These are phyloP conservation scores for Trichoderma koningii DNA, from an alignment of 2,329 filamentous ascomycete genomes.

Conservation along the genomic window DNA sequence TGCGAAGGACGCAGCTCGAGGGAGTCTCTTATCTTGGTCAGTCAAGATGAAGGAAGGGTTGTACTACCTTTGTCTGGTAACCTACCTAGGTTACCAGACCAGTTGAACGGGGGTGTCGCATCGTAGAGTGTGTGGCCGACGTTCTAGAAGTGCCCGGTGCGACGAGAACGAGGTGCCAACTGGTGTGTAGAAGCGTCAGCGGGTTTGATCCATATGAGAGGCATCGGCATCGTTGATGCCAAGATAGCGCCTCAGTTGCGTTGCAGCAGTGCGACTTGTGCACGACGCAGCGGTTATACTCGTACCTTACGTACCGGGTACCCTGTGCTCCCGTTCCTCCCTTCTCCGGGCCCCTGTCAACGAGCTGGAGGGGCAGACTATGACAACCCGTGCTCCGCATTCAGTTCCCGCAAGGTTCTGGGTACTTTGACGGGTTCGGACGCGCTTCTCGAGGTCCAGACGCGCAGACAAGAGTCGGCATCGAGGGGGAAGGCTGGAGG, in stretches of 20 bases:
- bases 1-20: not conserved
- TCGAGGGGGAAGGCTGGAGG: too few species aligned
- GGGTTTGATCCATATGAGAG: constrained; percentile 5
- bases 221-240: not conserved
- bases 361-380: constrained; percentile 16
- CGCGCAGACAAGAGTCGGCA: too few species aligned
- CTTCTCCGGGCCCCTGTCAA: not conserved
- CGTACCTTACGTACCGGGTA: too few species aligned
- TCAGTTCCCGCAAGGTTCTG: too few species aligned
- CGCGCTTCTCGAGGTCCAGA: too few species aligned
- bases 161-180: too few species aligned
- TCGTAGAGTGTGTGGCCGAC: not conserved
- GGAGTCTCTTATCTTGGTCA: not conserved
- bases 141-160: constrained; percentile 15
- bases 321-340: not conserved
- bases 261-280: not conserved
- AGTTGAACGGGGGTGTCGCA: not conserved
- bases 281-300: constrained; percentile 1
- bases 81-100: not conserved
- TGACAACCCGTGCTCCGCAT: too few species aligned
- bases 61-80: not conserved
- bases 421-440: too few species aligned
- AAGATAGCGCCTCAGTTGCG: not conserved
- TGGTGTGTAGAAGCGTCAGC: not conserved
- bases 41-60: not conserved